Base-by-base conservation (phyloP, 345 rosid genomes). In the Erucastrum elatum region DNA sequence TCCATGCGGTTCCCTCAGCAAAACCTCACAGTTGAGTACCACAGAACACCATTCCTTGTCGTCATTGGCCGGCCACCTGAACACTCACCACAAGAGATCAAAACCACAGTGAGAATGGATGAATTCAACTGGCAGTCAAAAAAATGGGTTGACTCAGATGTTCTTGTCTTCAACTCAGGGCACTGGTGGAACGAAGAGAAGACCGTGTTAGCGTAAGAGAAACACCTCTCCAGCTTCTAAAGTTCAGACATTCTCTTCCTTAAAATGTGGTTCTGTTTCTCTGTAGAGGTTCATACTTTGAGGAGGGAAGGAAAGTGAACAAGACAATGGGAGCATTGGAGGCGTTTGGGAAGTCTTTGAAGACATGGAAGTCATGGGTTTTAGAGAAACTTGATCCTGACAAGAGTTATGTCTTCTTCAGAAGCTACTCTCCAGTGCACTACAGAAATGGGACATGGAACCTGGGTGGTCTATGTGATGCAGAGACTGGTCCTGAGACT, bases 141-240 rank as follows among this genome's bases (percentile, higher is more conserved):
- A 26, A 84, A 63, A 66, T 91, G 98, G 97, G 80, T 69, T 0
- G 97, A 87, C 4, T 96, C 97, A 0, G 82, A 93, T 66, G 85
- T 95, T 68, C 65, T 95, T 2, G 83, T 95, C 61, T 87, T 93
- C 86, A 93, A 88, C 60, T 80, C 88, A 8, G 97, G 98, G 4
- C 97, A 91, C 33, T 93, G 97, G 97, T 95, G 97, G 98, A 93
- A 86, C 53, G 82, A 86, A 27, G 88, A 84, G 27, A 93, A 93
- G 81, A 91, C 94, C 10, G 63, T 85, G 13, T 78, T 83, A 34
- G 67, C 80, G 93, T 84, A 81, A 2, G 81, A 7, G 2, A 58
- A 4, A 13, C 29, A 3, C 0, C 2, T 8, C 59, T 29, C 12
- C 13, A 16, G 15, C 12, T 30, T 82, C 31, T 46, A 33, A 31